These are phyloP conservation scores for Calonectria montana DNA, from an alignment of 2,329 filamentous ascomycete species.

Conservation along the genomic window DNA sequence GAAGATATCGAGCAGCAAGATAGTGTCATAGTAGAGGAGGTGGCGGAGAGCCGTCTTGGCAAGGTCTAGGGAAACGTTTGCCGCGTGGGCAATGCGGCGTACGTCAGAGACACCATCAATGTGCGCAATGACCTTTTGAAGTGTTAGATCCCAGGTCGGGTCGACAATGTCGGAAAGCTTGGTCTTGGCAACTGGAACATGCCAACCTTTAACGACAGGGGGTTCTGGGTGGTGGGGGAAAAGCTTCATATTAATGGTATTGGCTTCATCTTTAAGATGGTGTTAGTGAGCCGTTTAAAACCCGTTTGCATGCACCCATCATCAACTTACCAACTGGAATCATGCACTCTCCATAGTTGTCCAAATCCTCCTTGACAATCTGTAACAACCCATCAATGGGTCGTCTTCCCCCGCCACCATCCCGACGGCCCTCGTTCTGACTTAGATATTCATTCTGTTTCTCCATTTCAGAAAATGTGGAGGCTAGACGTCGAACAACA, in stretches of 20 bases:
- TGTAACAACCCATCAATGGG: constrained; percentile 87
- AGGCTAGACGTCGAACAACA: constrained; percentile 86
- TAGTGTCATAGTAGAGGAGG: constrained; percentile 91
- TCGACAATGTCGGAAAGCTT: constrained; percentile 73
- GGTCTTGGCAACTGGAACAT: constrained; percentile 85
- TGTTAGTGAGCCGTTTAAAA: constrained; percentile 15
- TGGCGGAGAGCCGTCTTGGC: constrained; percentile 89
- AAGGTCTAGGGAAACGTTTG: constrained; percentile 87
- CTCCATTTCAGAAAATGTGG: constrained; percentile 89
- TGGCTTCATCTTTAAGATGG: constrained; percentile 77
- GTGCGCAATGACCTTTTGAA: constrained; percentile 82
- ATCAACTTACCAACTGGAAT: constrained; percentile 83
- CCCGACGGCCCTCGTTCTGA: constrained; percentile 59
- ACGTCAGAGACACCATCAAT: constrained; percentile 95
- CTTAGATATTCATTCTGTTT: constrained; percentile 89
- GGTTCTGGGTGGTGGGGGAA: constrained; percentile 86
- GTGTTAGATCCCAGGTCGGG: constrained; percentile 79
- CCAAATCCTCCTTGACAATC: constrained; percentile 85
- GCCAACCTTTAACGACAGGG: constrained; percentile 83
- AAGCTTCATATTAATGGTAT: constrained; percentile 95
- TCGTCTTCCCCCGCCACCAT: constrained; percentile 63
- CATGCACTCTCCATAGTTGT: constrained; percentile 98
- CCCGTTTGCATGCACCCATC: no score
- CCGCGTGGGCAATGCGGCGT: constrained; percentile 84
- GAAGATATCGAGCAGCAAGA: constrained; percentile 93